phyloP scores from a whole-genome alignment of 768 basidiomycete genomes.

The Stropharia rugosoannulata region DNA sequence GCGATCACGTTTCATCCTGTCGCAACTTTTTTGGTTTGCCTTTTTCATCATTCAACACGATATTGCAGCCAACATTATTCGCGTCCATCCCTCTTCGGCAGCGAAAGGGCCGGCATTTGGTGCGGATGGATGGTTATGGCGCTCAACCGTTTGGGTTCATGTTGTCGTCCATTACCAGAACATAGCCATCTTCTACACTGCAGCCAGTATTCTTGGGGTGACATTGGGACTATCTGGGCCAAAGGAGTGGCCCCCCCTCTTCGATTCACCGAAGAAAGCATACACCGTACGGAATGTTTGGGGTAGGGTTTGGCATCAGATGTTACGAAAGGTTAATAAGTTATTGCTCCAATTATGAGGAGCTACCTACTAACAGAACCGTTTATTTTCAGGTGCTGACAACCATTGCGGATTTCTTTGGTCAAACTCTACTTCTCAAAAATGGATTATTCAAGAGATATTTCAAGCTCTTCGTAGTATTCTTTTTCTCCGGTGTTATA shows the following conservation, averaged over 20 bases:
- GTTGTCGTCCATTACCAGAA: not conserved
- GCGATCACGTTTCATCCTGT: slow-evolving; percentile 1
- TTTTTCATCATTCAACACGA: not conserved
- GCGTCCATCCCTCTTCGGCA: not conserved
- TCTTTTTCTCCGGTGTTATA: slow-evolving; percentile 31
- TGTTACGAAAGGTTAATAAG: slow-evolving; percentile 26
- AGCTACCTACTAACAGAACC: not conserved
- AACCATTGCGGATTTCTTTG: slow-evolving; percentile 23
- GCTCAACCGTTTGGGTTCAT: not conserved
- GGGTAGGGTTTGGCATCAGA: slow-evolving; percentile 44
- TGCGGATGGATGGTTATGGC: not conserved
- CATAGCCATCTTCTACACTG: slow-evolving; percentile 5
- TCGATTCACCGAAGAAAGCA: slow-evolving; percentile 29
- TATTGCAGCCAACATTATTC: not conserved
- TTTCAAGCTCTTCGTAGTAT: slow-evolving; percentile 33
- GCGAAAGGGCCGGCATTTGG: not conserved
- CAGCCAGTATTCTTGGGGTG: slow-evolving; percentile 20
- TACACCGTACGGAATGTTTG: slow-evolving; percentile 38
- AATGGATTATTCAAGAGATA: slow-evolving; percentile 23
- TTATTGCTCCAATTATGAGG: slow-evolving; percentile 7
- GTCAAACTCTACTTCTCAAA: slow-evolving; percentile 22
- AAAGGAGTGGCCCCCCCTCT: slow-evolving; percentile 37
- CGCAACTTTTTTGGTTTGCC: not conserved
- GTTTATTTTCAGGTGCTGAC: slow-evolving; percentile 21
- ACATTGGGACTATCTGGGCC: slow-evolving; percentile 26